Evolutionary conservation across 305 asterid species (phyloP).

Genomic region (Solanum hybrid): DNA sequence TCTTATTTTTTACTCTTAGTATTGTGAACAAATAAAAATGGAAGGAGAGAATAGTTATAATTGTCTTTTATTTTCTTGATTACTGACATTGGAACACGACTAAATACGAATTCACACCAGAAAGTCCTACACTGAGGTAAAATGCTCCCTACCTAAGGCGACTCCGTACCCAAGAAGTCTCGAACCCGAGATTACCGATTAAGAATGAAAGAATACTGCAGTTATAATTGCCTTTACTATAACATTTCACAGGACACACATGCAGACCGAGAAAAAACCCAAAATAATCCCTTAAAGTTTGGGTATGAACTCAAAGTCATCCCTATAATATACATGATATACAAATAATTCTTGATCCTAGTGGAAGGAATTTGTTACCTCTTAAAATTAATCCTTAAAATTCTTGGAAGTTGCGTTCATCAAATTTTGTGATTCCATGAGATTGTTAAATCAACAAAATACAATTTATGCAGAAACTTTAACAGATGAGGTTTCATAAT

Average conservation of each 20-base stretch:
- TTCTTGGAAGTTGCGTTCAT: background rate
- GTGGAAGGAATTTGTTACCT: background rate
- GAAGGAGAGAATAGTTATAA: background rate
- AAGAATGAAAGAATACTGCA: too few species aligned
- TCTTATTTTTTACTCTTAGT: too few species aligned
- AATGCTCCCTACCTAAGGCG: too few species aligned
- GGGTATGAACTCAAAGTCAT: background rate
- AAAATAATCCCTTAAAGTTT: background rate
- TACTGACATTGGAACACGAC: too few species aligned
- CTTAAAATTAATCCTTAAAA: background rate
- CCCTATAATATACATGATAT: background rate
- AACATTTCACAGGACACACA: background rate
- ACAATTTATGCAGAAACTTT: background rate
- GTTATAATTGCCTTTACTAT: background rate
- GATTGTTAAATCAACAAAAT: background rate
- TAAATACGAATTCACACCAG: rapidly evolving
- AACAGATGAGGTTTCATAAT: background rate
- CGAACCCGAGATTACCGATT: too few species aligned
- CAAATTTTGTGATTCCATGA: background rate
- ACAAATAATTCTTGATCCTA: background rate
- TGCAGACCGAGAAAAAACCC: background rate
- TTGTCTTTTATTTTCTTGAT: too few species aligned
- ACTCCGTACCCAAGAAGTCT: too few species aligned
- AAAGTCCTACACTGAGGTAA: too few species aligned
- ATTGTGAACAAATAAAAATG: background rate